Base-by-base conservation (phyloP, 1,139 yeast species). In the Saccharomyces hybrid region DNA sequence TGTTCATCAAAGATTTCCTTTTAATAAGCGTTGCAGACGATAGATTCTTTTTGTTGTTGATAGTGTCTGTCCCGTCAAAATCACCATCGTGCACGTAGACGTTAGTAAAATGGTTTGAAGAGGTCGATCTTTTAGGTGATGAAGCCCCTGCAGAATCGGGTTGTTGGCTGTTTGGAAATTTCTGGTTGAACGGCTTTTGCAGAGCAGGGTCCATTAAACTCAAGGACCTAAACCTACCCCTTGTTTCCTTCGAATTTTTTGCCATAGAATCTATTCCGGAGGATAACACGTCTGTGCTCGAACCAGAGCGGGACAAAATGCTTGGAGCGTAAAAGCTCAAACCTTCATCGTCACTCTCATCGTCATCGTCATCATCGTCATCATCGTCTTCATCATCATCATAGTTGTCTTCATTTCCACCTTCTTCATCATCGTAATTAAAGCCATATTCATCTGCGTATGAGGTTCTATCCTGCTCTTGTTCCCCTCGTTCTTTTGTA, bases 81-180 rank as follows among this genome's bases (percentile, higher is more conserved):
- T 68, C 65, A 14, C 72, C 72, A 51, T 68, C 72, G 54, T 67
- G 70, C 26, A 66, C 60, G 56, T 67, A 62, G 14, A 68, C 67
- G 55, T 68, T 68, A n/a, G 68, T 58, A 34, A 62, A 61, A 54
- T 59, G 38, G 29, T 29, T 41, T 46, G 53, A 42, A 20, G 25
- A 44, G 25, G 27, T 26, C 34, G 48, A 47, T 26, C 48, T 16
- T 11, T 38, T 9, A 9, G 44, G 44, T 9, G 44, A 6, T 2
- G 11, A 6, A 20, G 44, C 25, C 6, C 7, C 7, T 9, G 44
- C 25, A 20, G 44, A 11, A 13, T 20, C 44, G n/a, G 20, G 25
- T 20, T 9, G 44, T 38, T 38, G 23, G 25, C 8, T 38, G 23
- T 38, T 16, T 38, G 44, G 9, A n/a, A 20, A 20, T 20, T 38